A percentile compares a stretch with the other conserved stretches of the same genome.
Evolutionary conservation across 768 basidiomycete species (phyloP).

Genomic region (Lentinula edodes): DNA sequence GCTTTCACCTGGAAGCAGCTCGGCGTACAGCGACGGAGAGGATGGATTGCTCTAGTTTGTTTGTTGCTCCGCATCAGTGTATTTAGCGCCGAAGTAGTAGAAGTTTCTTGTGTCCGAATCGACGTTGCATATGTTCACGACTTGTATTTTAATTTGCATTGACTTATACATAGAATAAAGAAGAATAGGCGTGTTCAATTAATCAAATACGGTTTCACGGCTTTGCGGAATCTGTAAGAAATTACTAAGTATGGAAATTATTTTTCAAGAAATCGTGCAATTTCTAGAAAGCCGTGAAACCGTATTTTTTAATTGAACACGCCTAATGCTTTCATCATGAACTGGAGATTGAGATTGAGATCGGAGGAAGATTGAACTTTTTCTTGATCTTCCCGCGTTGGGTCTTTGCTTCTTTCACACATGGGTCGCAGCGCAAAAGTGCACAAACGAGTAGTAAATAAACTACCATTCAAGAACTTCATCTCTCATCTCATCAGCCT

Average conservation of each 20-base stretch:
- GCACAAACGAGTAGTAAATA: constrained; percentile 53
- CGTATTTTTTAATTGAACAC: no score
- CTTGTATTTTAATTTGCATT: constrained; percentile 5
- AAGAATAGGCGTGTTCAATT: no score
- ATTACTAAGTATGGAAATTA: no score
- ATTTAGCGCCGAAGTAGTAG: not conserved
- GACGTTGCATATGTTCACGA: not conserved
- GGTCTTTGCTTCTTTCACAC: not conserved
- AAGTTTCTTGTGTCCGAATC: not conserved
- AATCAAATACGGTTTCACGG: no score
- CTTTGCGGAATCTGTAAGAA: no score
- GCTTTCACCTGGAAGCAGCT: constrained; percentile 47
- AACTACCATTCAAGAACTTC: not conserved
- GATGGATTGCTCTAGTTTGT: constrained; percentile 3
- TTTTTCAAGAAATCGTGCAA: no score
- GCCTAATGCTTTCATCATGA: not conserved
- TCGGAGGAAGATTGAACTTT: no score
- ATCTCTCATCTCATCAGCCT: constrained; percentile 3
- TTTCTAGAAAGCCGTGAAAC: no score
- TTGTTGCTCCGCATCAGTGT: not conserved
- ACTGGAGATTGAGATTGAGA: not conserved
- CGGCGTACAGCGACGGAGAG: constrained; percentile 55
- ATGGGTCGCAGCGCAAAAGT: constrained; percentile 69
- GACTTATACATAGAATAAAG: not conserved
- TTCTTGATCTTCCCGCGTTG: no score